These are phyloP conservation scores for Citrus mangshanensis DNA, from an alignment of 345 rosid genomes.

Conservation along the genomic window DNA sequence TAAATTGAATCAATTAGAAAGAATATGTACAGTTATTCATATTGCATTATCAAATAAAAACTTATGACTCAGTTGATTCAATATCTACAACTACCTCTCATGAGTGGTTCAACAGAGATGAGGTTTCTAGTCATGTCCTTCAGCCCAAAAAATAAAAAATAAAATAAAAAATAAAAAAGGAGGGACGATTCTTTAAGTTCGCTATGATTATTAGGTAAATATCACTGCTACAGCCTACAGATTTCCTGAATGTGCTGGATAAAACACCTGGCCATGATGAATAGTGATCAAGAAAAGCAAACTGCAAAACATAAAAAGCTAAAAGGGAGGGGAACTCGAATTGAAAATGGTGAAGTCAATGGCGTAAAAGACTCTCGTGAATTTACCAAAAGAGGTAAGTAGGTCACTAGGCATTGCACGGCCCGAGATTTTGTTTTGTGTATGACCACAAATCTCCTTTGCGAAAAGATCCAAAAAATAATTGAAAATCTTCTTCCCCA, in stretches of 20 bases:
- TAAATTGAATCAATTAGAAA: no score
- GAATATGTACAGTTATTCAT: no score
- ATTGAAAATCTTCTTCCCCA: background rate
- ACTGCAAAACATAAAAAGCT: background rate
- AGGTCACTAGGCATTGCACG: background rate
- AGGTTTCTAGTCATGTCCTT: no score
- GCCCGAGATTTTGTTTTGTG: background rate
- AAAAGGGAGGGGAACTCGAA: background rate
- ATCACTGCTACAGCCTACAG: background rate
- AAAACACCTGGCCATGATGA: background rate
- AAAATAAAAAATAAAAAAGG: no score
- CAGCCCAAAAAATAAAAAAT: fast-evolving
- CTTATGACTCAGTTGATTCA: no score
- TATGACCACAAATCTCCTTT: background rate
- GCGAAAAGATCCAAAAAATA: background rate
- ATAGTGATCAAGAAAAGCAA: background rate
- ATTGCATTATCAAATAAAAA: no score
- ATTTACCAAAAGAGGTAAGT: background rate
- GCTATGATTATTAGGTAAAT: no score
- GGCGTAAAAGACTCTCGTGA: background rate
- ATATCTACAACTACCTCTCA: no score
- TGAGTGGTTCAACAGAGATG: no score
- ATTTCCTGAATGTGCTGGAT: background rate
- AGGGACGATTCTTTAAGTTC: no score
- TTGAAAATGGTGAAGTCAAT: background rate